phyloP scores from a whole-genome alignment of 2,329 filamentous ascomycete species.

The Colletotrichum euphorbiae region DNA sequence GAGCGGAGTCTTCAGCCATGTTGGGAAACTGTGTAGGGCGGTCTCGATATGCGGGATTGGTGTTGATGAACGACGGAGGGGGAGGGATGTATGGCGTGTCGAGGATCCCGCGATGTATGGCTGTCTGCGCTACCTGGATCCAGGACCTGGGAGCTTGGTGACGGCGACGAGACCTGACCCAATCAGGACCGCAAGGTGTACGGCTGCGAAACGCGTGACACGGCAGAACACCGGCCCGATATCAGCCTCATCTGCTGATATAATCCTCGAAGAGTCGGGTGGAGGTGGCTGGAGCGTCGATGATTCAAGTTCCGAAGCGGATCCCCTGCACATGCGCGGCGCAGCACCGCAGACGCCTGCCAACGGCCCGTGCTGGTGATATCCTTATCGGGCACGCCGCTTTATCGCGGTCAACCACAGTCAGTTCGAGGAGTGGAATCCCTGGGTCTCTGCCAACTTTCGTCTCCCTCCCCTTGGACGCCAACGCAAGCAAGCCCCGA shows the following conservation, averaged over 20 bases:
- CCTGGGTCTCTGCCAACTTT: conserved; percentile 7
- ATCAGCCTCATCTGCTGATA: not conserved
- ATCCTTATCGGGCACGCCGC: conserved; percentile 9
- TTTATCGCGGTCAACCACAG: conserved; percentile 17
- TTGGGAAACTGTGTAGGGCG: conserved; percentile 41
- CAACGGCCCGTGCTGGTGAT: conserved; percentile 8
- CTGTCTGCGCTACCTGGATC: conserved; percentile 38
- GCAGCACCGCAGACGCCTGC: conserved; percentile 17
- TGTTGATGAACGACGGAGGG: conserved; percentile 42
- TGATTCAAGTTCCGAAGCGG: not conserved
- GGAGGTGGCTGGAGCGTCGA: conserved; percentile 18
- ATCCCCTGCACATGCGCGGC: conserved; percentile 9
- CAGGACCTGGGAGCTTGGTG: conserved; percentile 40
- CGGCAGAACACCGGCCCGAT: conserved; percentile 34
- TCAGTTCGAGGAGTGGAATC: conserved; percentile 11
- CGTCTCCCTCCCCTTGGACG: not conserved
- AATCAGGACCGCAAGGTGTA: conserved; percentile 35
- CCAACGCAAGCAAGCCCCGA: not conserved
- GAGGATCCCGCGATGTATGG: conserved; percentile 36
- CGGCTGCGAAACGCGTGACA: conserved; percentile 39
- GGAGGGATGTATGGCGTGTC: conserved; percentile 36
- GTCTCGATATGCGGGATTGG: conserved; percentile 37
- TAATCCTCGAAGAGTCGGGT: conserved; percentile 7
- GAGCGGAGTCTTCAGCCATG: conserved; percentile 68
- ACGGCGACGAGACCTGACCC: conserved; percentile 32